Base-by-base conservation (phyloP, 495 filamentous ascomycete species). In the Xylaria intraflava region DNA sequence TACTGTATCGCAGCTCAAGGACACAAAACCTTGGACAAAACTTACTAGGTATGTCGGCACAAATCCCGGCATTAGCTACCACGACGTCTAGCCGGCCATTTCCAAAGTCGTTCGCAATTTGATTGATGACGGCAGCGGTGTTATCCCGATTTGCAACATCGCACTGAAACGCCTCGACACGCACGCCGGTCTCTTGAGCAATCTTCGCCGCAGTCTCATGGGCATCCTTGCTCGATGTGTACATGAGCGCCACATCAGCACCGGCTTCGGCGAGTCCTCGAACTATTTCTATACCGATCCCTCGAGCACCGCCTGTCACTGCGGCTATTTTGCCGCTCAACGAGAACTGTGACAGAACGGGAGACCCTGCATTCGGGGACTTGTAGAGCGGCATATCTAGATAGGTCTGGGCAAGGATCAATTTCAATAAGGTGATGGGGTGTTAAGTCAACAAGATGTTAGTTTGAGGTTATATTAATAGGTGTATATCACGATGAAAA, bases 131-230 rank as follows among this genome's bases (percentile, higher is more conserved):
- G 17, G 67, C 67, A 4, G 69, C 64, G 4, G 79, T 72, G 4
- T 72, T 68, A 20, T 64, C 59, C 0, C 62, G 69, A 42, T 82
- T 75, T 43, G 78, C 76, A 16, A 84, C 76, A 60, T 84, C 81
- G 23, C 81, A 77, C 44, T 71, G 75, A 67, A 80, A 80, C 66
- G 80, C 84, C n/a, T 72, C 69, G 38, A 78, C 72, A 12, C 79
- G 78, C 20, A 83, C 69, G n/a, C 76, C 72, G 43, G 78, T 78
- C 48, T 74, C 67, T 55, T 71, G 62, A 51, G 73, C 65, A n/a
- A 84, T 68, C 49, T 78, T 72, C 7, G 67, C 67, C 5, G 78
- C 81, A 16, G 79, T 68, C 29, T 67, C 58, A 44, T 77, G 76
- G 39, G 49, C 49, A 16, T 51, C 35, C 24, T 43, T 51, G 27